Evolutionary conservation across 768 basidiomycete species (phyloP), one percentile per base, ranked within the genome.

Genomic region (Calvatia gigantea): DNA sequence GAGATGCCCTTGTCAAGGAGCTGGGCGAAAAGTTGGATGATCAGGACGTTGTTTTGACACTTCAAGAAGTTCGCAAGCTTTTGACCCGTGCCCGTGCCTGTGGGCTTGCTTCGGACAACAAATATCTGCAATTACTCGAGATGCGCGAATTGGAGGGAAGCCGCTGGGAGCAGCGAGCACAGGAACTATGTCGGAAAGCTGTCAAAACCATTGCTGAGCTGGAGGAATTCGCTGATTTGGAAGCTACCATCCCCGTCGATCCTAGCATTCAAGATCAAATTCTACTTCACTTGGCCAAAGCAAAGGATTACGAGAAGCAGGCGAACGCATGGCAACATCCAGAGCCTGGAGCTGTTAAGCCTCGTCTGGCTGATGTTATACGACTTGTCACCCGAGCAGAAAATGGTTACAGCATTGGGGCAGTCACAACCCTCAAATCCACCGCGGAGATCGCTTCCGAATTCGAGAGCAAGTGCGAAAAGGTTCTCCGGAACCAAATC

Each of bases 251-350:
- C 46, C 91, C 91, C 2, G 81, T 94, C 39, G 86, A 90, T 62
- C 73, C 79, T 15, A 77, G 78, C 12, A 75, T 91, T 50, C 75
- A 87, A 42, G 83, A 85, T 55, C 81, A 85, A 28, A 69, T 96
- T 31, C 77, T 83, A 69, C 75, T 76, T 17, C 75, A 86, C 31
- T 80, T 84, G 41, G 77, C 73, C 33, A 88, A 87, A 66, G 91
- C 88, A 33, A 81, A 80, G 62, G 91, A 92, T 58, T 86, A 84
- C 66, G 89, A 93, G 69, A 86, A 84, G 72, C 85, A 88, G 61
- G 89, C 90, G 1, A 82, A 78, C 60, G 73, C 77, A 1, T 91
- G 89, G 86, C 68, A 92, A 37, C 69, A 75, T 14, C 81, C 82
- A 6, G 86, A 87, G 32, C 63, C 73, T 7, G 78, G 75, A 37